Evolutionary conservation across 176 grass and related monocot genomes (phyloP), one percentile per base, ranked within the genome.

Genomic region (Triticum turgidum): DNA sequence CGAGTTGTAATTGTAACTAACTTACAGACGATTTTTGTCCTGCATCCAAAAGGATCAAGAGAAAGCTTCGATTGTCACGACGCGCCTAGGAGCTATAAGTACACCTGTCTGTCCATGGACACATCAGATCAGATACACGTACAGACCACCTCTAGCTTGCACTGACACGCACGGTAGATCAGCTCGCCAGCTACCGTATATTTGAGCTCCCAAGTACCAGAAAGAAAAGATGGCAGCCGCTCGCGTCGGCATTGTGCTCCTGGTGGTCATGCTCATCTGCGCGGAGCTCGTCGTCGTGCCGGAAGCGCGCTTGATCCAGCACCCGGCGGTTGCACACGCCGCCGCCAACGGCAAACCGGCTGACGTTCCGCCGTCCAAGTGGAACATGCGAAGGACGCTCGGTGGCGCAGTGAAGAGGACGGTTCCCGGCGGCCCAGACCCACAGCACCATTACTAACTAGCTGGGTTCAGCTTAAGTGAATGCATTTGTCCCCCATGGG

Each of bases 401-500:
- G 39, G 41, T 38, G 37, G 6, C 21, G 88, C 32, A 9, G 73
- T 45, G 3, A 87, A 90, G 79, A 78, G 89, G 14, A 79, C 38
- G 37, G 84, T 87, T 35, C 88, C 89, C 18, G 84, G 84, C 9
- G 89, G 89, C 41, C 80, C 89, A 35, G 84, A 90, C 18, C 84
- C 84, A 10, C 89, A 87, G 65, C 84, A 90, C 38, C 89, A 90
- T 51, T 56, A 79, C 22, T 86, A 80, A 39, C 54, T 74, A 25
- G 38, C 38, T 74, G 11, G n/a, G 39, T 27, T 74, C 11, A 1
- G 70, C 4, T 44, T 0, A 1, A 42, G 5, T 27, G 12, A 41
- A 73, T 73, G 63, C 39, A 73, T 44, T 24, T 11, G 71, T 73
- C 71, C 6, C 3, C 38, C 71, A 15, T 47, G 41, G 71, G 11